A percentile compares a stretch with the other conserved stretches of the same genome.
Conservation (phyloP, 805 yeast genomes). For the Phaffomyces thermotolerans region DNA sequence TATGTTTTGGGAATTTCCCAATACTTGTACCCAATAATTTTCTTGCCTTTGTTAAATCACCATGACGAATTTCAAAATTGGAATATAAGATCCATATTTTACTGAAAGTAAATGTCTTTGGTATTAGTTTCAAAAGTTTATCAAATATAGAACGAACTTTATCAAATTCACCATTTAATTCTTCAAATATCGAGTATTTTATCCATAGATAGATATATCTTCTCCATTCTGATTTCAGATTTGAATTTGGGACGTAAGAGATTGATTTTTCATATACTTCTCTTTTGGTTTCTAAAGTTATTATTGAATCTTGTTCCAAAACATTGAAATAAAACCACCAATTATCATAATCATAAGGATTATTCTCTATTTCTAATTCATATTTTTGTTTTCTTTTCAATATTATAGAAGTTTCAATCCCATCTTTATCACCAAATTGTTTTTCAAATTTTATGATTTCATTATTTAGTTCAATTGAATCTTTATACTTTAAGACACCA, state of each 20-base stretch:
- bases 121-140: slow-evolving; percentile 41
- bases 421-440: slow-evolving; percentile 47
- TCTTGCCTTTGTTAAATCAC: slow-evolving; percentile 46
- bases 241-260: slow-evolving; percentile 28
- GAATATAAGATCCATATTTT: slow-evolving; percentile 69
- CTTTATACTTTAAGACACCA: slow-evolving; percentile 40
- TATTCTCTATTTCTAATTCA: slow-evolving; percentile 36
- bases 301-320: slow-evolving; percentile 30
- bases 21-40: slow-evolving; percentile 65
- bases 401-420: slow-evolving; percentile 46
- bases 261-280: slow-evolving; percentile 41
- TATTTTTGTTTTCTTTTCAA: slow-evolving; percentile 50
- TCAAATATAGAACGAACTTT: slow-evolving; percentile 17
- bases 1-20: slow-evolving; percentile 57
- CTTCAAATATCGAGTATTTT: slow-evolving; percentile 55
- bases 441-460: slow-evolving; percentile 56
- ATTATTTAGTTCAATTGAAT: slow-evolving; percentile 30
- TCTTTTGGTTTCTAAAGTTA: slow-evolving; percentile 21
- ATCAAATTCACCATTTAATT: slow-evolving; percentile 34
- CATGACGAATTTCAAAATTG: slow-evolving; percentile 66
- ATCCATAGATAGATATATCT: slow-evolving; percentile 69
- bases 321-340: slow-evolving; percentile 77
- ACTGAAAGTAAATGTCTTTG: slow-evolving; percentile 60
- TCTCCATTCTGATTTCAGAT: slow-evolving; percentile 48
- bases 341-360: slow-evolving; percentile 57